Evolutionary conservation across 176 grass and related monocot species (phyloP).

Genomic region (Poa annua): DNA sequence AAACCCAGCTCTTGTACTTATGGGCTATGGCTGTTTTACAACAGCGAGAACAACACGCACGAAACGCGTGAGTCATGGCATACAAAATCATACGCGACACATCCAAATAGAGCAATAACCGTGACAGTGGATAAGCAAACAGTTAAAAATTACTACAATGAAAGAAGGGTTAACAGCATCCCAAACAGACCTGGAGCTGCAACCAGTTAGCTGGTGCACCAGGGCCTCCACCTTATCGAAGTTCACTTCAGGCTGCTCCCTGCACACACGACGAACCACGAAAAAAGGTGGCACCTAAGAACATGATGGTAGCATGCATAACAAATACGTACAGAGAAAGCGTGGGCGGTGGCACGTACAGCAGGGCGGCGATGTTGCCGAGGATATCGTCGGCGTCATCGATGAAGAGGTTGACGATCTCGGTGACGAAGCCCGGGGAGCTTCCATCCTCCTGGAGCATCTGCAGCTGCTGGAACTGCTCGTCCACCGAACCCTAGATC

Average conservation of each 20-base stretch:
- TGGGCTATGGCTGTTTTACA: neutral
- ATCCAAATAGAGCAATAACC: neutral
- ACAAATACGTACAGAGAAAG: neutral
- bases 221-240: constrained; percentile 70
- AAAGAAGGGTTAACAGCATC: constrained; percentile 39
- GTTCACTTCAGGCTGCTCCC: constrained; percentile 63
- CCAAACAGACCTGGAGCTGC: constrained; percentile 68
- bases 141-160: neutral
- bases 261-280: constrained; percentile 24
- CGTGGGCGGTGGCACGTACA: constrained; percentile 38
- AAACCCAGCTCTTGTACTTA: no score
- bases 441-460: constrained; percentile 69
- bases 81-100: neutral
- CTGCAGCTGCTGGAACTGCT: constrained; percentile 87
- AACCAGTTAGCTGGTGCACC: constrained; percentile 88
- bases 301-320: no score
- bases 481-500: constrained; percentile 71
- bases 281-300: no score
- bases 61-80: neutral
- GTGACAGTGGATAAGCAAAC: neutral
- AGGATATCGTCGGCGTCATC: constrained; percentile 71
- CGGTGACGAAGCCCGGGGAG: constrained; percentile 59
- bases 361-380: constrained; percentile 45
- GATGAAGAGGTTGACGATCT: constrained; percentile 78
- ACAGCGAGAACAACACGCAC: neutral